Conservation (phyloP, 2,329 filamentous ascomycete species). For the Beauveria australis region DNA sequence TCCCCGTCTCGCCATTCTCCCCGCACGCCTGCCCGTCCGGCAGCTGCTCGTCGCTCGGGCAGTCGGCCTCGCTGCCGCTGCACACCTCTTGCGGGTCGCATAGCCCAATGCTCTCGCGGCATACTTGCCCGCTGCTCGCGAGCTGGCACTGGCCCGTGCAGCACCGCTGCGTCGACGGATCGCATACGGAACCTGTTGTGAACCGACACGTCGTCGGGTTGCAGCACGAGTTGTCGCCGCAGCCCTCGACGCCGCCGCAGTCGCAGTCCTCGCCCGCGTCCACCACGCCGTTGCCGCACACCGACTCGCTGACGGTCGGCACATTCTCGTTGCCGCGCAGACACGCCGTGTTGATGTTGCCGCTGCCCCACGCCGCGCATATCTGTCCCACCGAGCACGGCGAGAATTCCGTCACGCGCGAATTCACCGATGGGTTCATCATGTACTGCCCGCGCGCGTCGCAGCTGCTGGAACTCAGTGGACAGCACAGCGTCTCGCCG, state of each 20-base stretch:
- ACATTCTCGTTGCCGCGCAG: slow-evolving; percentile 70
- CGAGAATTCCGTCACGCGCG: slow-evolving; percentile 65
- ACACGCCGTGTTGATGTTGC: slow-evolving; percentile 63
- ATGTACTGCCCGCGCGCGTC: slow-evolving; percentile 65
- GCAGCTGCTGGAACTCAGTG: slow-evolving; percentile 55
- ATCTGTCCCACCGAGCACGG: slow-evolving; percentile 79
- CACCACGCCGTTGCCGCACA: slow-evolving; percentile 87
- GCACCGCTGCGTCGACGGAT: slow-evolving; percentile 64
- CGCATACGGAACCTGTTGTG: slow-evolving; percentile 61
- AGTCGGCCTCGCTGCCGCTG: slow-evolving; percentile 56
- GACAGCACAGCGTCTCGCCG: slow-evolving; percentile 55
- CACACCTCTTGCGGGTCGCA: slow-evolving; percentile 78
- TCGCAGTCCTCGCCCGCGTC: slow-evolving; percentile 83
- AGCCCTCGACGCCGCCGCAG: slow-evolving; percentile 64
- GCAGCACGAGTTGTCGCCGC: slow-evolving; percentile 65
- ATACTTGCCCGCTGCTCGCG: slow-evolving; percentile 56
- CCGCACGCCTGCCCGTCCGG: slow-evolving; percentile 62
- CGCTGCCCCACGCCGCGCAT: slow-evolving; percentile 67
- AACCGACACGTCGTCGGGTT: slow-evolving; percentile 73
- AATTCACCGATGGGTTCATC: slow-evolving; percentile 78
- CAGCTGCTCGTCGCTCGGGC: slow-evolving; percentile 58
- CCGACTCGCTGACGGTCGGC: slow-evolving; percentile 63
- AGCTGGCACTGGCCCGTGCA: slow-evolving; percentile 57
- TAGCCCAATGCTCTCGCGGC: slow-evolving; percentile 60
- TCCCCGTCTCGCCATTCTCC: slow-evolving; percentile 39